phyloP scores from a whole-genome alignment of 2,329 filamentous ascomycete genomes.

The Clonostachys rhizophaga region DNA sequence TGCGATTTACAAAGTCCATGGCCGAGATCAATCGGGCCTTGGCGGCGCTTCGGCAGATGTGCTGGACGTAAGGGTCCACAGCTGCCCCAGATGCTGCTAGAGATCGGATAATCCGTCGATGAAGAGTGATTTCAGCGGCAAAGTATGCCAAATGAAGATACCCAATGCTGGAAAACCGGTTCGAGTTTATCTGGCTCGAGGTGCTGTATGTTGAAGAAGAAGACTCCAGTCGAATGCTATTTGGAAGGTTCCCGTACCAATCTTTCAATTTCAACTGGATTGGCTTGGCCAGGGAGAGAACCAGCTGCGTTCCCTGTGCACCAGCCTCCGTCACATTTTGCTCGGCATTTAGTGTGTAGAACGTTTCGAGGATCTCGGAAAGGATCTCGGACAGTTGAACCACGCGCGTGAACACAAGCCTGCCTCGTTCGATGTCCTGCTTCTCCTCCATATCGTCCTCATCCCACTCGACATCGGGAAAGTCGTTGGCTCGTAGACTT shows the following conservation, averaged over 20 bases:
- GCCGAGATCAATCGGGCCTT: conserved; percentile 92
- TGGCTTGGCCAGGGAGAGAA: conserved; percentile 72
- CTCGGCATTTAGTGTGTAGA: conserved; percentile 76
- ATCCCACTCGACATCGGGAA: conserved; percentile 66
- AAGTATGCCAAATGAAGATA: conserved; percentile 92
- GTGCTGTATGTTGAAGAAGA: conserved; percentile 25
- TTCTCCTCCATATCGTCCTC: conserved; percentile 58
- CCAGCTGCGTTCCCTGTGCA: conserved; percentile 64
- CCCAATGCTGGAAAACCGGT: conserved; percentile 56
- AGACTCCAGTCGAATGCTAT: conserved; percentile 61
- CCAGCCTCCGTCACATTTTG: conserved; percentile 63
- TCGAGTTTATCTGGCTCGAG: conserved; percentile 22
- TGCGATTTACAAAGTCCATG: conserved; percentile 95
- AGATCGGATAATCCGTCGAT: conserved; percentile 84
- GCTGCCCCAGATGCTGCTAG: conserved; percentile 40
- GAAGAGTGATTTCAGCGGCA: conserved; percentile 88
- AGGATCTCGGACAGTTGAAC: conserved; percentile 71
- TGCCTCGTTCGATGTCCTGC: conserved; percentile 61
- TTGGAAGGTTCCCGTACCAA: conserved; percentile 71
- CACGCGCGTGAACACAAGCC: conserved; percentile 70
- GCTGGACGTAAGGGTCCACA: conserved; percentile 76
- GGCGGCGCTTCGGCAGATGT: conserved; percentile 89
- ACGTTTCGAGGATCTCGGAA: conserved; percentile 75
- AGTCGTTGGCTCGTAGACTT: conserved; percentile 60
- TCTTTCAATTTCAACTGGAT: conserved; percentile 80